These are phyloP conservation scores for Coelastrella sp. DNA, from an alignment of 139 green algal species.

Conservation along the genomic window DNA sequence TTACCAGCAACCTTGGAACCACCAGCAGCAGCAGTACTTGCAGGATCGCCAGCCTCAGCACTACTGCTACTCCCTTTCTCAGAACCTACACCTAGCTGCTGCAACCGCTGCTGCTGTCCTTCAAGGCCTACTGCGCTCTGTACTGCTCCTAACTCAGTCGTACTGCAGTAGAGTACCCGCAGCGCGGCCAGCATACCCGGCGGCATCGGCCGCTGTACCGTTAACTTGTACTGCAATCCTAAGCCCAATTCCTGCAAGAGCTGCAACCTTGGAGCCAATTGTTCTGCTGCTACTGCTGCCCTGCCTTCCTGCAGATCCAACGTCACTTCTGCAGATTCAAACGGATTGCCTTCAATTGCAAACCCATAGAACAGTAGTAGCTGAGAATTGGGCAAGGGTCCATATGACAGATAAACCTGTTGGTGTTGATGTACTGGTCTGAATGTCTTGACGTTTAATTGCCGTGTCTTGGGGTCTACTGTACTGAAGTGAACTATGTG, in stretches of 20 bases:
- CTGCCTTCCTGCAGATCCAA: not conserved
- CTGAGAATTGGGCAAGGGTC: slow-evolving; percentile 77
- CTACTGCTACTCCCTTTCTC: not conserved
- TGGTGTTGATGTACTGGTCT: slow-evolving; percentile 57
- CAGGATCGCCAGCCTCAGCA: not conserved
- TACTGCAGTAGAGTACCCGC: not conserved
- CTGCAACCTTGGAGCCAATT: too few relatives aligned
- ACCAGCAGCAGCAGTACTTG: not conserved
- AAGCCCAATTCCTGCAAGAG: too few relatives aligned
- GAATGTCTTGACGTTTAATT: slow-evolving; percentile 64
- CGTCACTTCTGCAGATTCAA: slow-evolving; percentile 57
- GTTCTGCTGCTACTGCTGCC: not conserved
- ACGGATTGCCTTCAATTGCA: slow-evolving; percentile 67
- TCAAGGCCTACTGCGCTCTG: too few relatives aligned
- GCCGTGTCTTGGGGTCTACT: slow-evolving; percentile 54
- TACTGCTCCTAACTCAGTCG: not conserved
- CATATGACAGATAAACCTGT: slow-evolving; percentile 82
- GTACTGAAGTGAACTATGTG: slow-evolving; percentile 79
- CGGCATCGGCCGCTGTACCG: slow-evolving; percentile 24
- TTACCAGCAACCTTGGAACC: not conserved
- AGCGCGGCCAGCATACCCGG: not conserved
- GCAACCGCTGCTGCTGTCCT: too few relatives aligned
- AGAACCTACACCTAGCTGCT: too few relatives aligned
- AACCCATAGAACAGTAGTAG: slow-evolving; percentile 89
- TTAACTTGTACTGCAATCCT: not conserved